These are phyloP conservation scores for Hymenoscyphus occultus DNA, from an alignment of 2,329 filamentous ascomycete species.

Conservation along the genomic window DNA sequence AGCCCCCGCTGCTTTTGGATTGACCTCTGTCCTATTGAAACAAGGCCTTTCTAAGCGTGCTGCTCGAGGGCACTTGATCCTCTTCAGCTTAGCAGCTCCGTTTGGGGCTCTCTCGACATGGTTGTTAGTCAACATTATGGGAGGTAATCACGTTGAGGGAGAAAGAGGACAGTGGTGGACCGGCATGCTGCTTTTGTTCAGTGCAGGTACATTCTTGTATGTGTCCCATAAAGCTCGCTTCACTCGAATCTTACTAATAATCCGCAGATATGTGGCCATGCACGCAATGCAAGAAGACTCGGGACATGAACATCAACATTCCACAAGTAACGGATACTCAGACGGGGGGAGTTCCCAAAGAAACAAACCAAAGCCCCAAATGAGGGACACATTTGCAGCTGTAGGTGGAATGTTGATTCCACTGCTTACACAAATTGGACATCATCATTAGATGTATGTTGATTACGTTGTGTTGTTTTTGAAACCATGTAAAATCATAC, in stretches of 20 bases:
- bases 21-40: conserved; percentile 86
- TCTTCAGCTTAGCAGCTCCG: conserved; percentile 90
- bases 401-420: conserved; percentile 76
- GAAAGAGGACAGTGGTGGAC: conserved; percentile 75
- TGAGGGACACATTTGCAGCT: conserved; percentile 68
- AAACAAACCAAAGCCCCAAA: conserved; percentile 54
- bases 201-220: conserved; percentile 91
- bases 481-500: conserved; percentile 1
- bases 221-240: conserved; percentile 38
- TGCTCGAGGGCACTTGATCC: conserved; percentile 77
- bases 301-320: conserved; percentile 41
- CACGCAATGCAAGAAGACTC: conserved; percentile 88
- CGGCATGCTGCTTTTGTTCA: conserved; percentile 90
- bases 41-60: conserved; percentile 86
- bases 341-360: conserved; percentile 48
- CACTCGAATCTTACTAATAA: conserved; percentile 26
- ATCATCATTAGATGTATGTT: conserved; percentile 52
- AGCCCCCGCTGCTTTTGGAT: conserved; percentile 88
- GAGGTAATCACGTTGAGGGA: conserved; percentile 53
- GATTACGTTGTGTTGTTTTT: conserved; percentile 9
- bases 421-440: conserved; percentile 73
- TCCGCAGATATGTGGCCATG: conserved; percentile 86
- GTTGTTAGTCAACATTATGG: conserved; percentile 71
- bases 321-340: conserved; percentile 51
- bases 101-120: conserved; percentile 82